Evolutionary conservation across 2,329 filamentous ascomycete genomes (phyloP).

Genomic region (Diaporthe destruens): DNA sequence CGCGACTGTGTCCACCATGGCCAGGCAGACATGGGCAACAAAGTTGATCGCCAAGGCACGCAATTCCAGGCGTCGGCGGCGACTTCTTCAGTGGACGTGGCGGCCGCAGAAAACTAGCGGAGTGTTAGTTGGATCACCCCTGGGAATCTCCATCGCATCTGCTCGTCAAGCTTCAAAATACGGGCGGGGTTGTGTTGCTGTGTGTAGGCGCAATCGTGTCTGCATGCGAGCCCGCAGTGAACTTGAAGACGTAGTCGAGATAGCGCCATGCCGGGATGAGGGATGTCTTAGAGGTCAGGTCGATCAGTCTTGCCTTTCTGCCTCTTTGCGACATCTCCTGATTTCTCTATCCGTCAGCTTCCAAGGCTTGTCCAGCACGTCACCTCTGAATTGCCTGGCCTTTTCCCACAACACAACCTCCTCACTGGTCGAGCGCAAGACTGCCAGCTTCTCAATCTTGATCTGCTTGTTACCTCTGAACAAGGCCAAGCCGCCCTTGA

Average conservation of each 20-base stretch:
- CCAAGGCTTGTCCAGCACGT: conserved; percentile 68
- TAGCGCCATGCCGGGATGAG: not conserved
- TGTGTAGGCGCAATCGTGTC: not conserved
- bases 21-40: not conserved
- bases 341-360: conserved; percentile 62
- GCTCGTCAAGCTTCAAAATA: not conserved
- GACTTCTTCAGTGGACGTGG: not conserved
- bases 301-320: conserved; percentile 50
- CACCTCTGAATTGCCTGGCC: conserved; percentile 60
- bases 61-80: not conserved
- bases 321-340: conserved; percentile 62
- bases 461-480: conserved; percentile 66
- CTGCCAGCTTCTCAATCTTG: conserved; percentile 62
- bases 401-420: conserved; percentile 73
- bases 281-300: not conserved
- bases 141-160: not conserved
- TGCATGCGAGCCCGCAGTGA: not conserved
- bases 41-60: not conserved
- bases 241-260: not conserved
- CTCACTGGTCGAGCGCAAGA: conserved; percentile 64
- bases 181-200: not conserved
- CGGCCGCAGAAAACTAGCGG: not conserved
- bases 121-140: not conserved
- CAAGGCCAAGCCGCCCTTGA: conserved; percentile 64
- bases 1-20: not conserved